Conservation (phyloP, 2,329 filamentous ascomycete genomes). For the Epichloe coenophiala region DNA sequence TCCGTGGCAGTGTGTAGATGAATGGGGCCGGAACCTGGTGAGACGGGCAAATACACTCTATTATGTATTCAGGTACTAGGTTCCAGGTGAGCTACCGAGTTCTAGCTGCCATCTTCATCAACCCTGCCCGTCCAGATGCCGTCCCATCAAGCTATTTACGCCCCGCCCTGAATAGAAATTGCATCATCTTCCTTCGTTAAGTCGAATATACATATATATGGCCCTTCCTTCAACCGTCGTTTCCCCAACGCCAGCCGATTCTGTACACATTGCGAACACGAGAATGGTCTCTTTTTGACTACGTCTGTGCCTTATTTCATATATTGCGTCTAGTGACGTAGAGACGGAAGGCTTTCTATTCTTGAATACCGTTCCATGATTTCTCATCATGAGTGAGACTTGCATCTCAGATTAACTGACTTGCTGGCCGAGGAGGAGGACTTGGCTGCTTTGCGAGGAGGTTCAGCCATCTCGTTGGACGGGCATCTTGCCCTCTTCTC, state of each 20-base stretch:
- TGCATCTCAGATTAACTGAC: conserved; percentile 2
- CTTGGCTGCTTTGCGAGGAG: conserved; percentile 16
- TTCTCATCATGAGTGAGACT: conserved; percentile 26
- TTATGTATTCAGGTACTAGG: too few relatives aligned
- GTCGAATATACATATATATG: neutral
- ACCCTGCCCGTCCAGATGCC: too few relatives aligned
- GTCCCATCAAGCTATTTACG: too few relatives aligned
- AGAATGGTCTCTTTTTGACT: neutral
- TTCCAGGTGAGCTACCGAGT: too few relatives aligned
- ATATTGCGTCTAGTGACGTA: neutral
- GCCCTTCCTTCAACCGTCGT: neutral
- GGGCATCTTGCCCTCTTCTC: conserved; percentile 20
- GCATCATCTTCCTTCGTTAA: too few relatives aligned
- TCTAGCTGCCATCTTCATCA: too few relatives aligned
- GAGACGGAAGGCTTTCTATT: conserved; percentile 12
- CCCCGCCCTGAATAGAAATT: too few relatives aligned
- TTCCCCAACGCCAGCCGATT: neutral
- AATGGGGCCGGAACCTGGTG: too few relatives aligned
- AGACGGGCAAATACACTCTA: too few relatives aligned
- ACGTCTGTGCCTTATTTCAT: neutral
- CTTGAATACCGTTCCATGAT: conserved; percentile 29
- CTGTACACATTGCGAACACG: neutral
- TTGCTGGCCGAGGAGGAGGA: conserved; percentile 3
- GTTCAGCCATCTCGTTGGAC: conserved; percentile 11
- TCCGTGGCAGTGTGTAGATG: too few relatives aligned